Percentiles rank a stretch among this genome's conserved stretches.
phyloP scores from a whole-genome alignment of 345 rosid genomes.

The Conringia planisiliqua region DNA sequence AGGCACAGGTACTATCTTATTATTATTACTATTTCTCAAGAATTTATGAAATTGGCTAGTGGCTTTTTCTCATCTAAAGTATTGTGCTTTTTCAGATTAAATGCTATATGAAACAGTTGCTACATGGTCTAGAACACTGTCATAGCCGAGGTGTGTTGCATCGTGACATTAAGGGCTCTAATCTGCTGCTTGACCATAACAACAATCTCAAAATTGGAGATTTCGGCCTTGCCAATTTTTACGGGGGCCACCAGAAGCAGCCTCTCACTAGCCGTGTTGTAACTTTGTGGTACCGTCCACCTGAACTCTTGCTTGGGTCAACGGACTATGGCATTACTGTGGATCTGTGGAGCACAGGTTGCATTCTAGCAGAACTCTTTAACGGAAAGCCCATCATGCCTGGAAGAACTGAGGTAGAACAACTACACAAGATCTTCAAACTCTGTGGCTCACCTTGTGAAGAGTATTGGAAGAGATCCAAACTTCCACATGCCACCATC shows the following conservation, averaged over 20 bases:
- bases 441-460: constrained; percentile 77
- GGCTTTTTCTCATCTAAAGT: neutral
- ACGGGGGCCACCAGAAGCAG: constrained; percentile 39
- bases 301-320: constrained; percentile 64
- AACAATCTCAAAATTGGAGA: constrained; percentile 65
- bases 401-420: constrained; percentile 78
- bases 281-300: constrained; percentile 71
- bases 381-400: constrained; percentile 70
- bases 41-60: neutral
- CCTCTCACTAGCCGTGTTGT: constrained; percentile 71
- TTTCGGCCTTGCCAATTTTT: constrained; percentile 59
- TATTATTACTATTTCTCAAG: no score
- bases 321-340: constrained; percentile 60
- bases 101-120: constrained; percentile 63
- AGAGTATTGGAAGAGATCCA: constrained; percentile 64
- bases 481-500: constrained; percentile 54
- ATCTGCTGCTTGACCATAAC: constrained; percentile 50
- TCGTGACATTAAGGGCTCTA: constrained; percentile 70
- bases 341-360: constrained; percentile 69
- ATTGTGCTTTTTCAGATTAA: constrained; percentile 45
- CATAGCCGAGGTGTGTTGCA: constrained; percentile 62
- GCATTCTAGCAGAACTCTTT: constrained; percentile 64
- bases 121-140: constrained; percentile 60
- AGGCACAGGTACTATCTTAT: constrained; percentile 47
- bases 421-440: constrained; percentile 67